Evolutionary conservation across 2,329 filamentous ascomycete genomes (phyloP), one percentile per base, ranked within the genome.

Genomic region (Furcasterigmium furcatum): DNA sequence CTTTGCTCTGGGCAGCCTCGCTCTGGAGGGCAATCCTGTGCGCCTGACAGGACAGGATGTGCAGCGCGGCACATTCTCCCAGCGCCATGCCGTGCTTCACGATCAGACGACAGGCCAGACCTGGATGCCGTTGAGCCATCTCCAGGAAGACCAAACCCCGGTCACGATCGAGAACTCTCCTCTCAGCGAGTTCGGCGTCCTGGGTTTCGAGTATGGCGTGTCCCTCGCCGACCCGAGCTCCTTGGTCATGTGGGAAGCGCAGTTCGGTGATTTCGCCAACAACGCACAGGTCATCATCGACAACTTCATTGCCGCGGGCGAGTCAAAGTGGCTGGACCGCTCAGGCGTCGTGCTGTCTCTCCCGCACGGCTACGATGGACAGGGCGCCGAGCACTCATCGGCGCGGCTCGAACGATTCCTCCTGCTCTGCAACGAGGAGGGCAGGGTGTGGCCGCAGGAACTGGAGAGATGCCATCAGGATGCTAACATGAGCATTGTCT

Each of bases 231-330:
- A 94, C 27, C 94, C 91, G 47, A 95, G 96, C 62, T 91, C 92
- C 25, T 82, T 99, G 22, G 92, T 99, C 57, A 94, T 97, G 84
- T 99, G 94, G 94, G 94, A 99, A 73, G 94, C 94, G 30, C 94
- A 99, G 70, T 99, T 99, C 62, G 94, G 94, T 77, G 94, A 99
- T 71, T 99, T 99, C 61, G 94, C 92, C 77, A 99, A 99, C 79
- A 97, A 96, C 61, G 91, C 94, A 36, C 94, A 99, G 72, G 95
- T 90, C 67, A 94, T 97, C 68, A 95, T 97, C 62, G 94, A 99
- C 68, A 94, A 99, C 71, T 97, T 99, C 72, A 85, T 99, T 57
- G 91, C 94, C 38, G 96, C 94, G 50, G 94, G 92, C 63, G 94
- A 99, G 73, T 85, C 88, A 53, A 99, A 99, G 75, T 99, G 94